phyloP scores from a whole-genome alignment of 2,329 filamentous ascomycete genomes.

The Alternaria ventricosa region DNA sequence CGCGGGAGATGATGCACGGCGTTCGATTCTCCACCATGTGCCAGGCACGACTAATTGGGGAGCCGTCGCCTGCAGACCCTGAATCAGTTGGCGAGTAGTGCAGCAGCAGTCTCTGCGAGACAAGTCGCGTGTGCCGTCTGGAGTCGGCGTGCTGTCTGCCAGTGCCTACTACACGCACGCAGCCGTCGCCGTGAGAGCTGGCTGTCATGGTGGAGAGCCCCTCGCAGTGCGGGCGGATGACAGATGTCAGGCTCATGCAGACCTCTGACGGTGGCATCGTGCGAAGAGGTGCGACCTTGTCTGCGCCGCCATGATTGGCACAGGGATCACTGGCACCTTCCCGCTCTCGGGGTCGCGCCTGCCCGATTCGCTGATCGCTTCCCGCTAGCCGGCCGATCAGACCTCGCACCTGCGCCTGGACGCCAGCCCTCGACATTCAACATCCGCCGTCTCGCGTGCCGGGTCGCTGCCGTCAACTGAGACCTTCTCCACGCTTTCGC shows the following conservation, averaged over 20 bases:
- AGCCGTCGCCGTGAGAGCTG: neutral
- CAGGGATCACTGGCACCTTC: slow-evolving; percentile 35
- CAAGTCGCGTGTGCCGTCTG: neutral
- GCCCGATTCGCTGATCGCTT: slow-evolving; percentile 25
- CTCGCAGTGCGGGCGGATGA: slow-evolving; percentile 32
- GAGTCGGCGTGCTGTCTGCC: neutral
- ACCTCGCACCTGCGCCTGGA: slow-evolving; percentile 21
- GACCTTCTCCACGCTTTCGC: neutral
- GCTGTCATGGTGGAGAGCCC: neutral
- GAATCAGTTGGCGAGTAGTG: slow-evolving; percentile 7
- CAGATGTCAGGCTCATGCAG: slow-evolving; percentile 30
- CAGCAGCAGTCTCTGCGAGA: neutral
- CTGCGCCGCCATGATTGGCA: slow-evolving; percentile 34
- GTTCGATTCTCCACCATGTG: slow-evolving; percentile 18
- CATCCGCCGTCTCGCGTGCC: slow-evolving; percentile 12
- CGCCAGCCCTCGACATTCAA: slow-evolving; percentile 21
- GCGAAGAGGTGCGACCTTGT: slow-evolving; percentile 31
- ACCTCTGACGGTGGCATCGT: slow-evolving; percentile 30
- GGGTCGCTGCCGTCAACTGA: slow-evolving; percentile 2
- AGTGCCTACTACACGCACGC: neutral
- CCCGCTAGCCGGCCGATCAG: slow-evolving; percentile 44
- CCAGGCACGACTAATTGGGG: slow-evolving; percentile 12
- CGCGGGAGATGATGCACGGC: slow-evolving; percentile 33
- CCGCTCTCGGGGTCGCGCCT: slow-evolving; percentile 27
- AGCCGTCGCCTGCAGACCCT: slow-evolving; percentile 11